These are phyloP conservation scores for Apiospora phragmitis DNA, from an alignment of 2,329 filamentous ascomycete genomes.

Conservation along the genomic window DNA sequence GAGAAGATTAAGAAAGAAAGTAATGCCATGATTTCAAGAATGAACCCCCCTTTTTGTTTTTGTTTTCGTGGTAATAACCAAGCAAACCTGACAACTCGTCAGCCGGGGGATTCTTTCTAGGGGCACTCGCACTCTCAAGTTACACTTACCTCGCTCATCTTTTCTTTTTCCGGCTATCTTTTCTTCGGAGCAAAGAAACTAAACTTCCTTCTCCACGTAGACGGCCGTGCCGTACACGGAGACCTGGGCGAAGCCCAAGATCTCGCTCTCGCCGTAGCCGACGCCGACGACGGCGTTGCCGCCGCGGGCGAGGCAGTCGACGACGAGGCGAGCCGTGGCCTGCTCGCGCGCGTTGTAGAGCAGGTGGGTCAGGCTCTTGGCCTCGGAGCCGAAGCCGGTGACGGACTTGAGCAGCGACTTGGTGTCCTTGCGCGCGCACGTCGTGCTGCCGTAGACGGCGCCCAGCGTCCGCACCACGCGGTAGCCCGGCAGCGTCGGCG, in stretches of 20 bases:
- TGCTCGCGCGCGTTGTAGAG: slow-evolving; percentile 26
- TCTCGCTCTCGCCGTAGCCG: slow-evolving; percentile 22
- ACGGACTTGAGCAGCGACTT: slow-evolving; percentile 23
- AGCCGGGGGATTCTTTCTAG: not conserved
- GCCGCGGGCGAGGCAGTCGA: slow-evolving; percentile 24
- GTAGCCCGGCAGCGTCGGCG: slow-evolving; percentile 23
- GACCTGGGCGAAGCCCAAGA: slow-evolving; percentile 25
- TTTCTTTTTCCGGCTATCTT: not conserved
- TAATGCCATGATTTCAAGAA: not conserved
- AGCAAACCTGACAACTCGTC: not conserved
- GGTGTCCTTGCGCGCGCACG: slow-evolving; percentile 25
- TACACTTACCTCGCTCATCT: not conserved
- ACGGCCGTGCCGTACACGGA: slow-evolving; percentile 27
- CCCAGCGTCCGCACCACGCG: slow-evolving; percentile 22
- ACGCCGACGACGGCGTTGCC: slow-evolving; percentile 26
- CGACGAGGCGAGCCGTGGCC: slow-evolving; percentile 23
- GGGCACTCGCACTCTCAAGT: not conserved
- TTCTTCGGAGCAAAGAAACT: not conserved
- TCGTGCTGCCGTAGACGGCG: slow-evolving; percentile 24
- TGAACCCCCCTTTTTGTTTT: not conserved
- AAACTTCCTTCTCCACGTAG: slow-evolving; percentile 23
- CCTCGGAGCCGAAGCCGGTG: slow-evolving; percentile 19
- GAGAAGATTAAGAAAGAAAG: not conserved
- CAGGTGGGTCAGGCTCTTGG: slow-evolving; percentile 23
- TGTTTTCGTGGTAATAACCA: not conserved